Percentiles rank a stretch among this genome's conserved stretches.
Conservation (phyloP, 78 protist genomes). For the slime mould (Dictyostelium discoideum) region dicty_2.7 NC_007091.3:2398001-2398500, state of each 20-base stretch:
- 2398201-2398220: conserved; percentile 55
- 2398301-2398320: conserved; percentile 76
- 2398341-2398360: not conserved
- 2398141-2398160: conserved; percentile 85
- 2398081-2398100: conserved; percentile 49
- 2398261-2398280: conserved; percentile 78
- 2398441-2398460: not conserved
- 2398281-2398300: conserved; percentile 69
- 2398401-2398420: conserved; percentile 21
- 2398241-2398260: conserved; percentile 72
- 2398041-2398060: conserved; percentile 54
- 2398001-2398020: conserved; percentile 7
- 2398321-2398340: not conserved
- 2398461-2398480: conserved; percentile 12
- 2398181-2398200: conserved; percentile 61
- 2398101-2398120: conserved; percentile 81
- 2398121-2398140: conserved; percentile 83
- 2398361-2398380: not conserved
- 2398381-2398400: conserved; percentile 34
- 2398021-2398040: not conserved
- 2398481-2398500: conserved; percentile 54
- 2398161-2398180: conserved; percentile 74
- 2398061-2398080: conserved; percentile 71
- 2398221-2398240: conserved; percentile 20
- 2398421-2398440: not conserved